A percentile compares a stretch with the other conserved stretches of the same genome.
These are phyloP conservation scores for Plasmodium adleri DNA, from an alignment of 169 alveolate genomes.

Conservation along the genomic window DNA sequence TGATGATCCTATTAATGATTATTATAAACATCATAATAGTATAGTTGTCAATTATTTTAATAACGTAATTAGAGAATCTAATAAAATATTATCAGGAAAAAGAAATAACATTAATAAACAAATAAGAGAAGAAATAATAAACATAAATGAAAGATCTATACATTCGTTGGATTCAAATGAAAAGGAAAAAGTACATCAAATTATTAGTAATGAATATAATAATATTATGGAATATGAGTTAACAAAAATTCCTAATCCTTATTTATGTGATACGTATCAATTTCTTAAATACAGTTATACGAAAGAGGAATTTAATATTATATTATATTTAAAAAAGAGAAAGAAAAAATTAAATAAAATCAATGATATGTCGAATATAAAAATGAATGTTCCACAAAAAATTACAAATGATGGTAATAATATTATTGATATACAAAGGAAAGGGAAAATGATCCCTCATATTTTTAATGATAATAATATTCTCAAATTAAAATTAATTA, in stretches of 20 bases:
- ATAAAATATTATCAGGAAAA: conserved; percentile 25
- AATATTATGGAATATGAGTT: conserved; percentile 55
- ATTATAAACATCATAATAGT: conserved; percentile 13
- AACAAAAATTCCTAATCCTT: not conserved
- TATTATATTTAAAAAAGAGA: conserved; percentile 36
- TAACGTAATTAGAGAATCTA: conserved; percentile 23
- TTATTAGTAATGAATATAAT: conserved; percentile 42
- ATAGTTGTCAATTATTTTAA: conserved; percentile 29
- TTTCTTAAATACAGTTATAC: conserved; percentile 29
- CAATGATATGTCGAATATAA: not conserved
- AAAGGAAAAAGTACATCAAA: conserved; percentile 41
- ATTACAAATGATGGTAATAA: not conserved
- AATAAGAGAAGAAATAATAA: conserved; percentile 12
- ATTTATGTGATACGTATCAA: not conserved
- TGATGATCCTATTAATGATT: not conserved
- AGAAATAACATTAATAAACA: conserved; percentile 33
- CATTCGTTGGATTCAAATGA: conserved; percentile 30
- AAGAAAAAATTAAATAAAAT: conserved; percentile 34
- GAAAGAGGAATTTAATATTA: conserved; percentile 56
- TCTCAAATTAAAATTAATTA: conserved; percentile 15
- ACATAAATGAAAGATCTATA: conserved; percentile 12
- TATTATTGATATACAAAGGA: not conserved
- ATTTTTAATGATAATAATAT: conserved; percentile 19
- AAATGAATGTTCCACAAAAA: not conserved
- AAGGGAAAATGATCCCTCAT: conserved; percentile 14